Base-by-base conservation (phyloP, 176 grass and related monocot species). In the Triticum timopheevii region DNA sequence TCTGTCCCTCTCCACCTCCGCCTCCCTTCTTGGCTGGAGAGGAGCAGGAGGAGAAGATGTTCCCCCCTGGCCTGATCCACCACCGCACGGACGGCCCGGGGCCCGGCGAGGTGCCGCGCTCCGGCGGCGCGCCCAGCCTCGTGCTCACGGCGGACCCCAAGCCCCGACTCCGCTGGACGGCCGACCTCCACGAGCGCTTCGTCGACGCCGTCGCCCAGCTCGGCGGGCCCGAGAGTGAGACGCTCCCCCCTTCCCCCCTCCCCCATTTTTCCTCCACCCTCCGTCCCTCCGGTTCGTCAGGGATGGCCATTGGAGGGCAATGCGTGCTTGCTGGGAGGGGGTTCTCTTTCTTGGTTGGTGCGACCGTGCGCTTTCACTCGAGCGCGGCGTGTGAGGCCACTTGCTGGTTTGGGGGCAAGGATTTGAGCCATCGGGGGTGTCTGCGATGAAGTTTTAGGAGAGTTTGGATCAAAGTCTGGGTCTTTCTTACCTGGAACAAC, bases 121-220 rank as follows among this genome's bases (percentile, higher is more conserved):
- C 61, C 38, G 80, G 62, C 31, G 44, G 80, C 23, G 88, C 90
- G 49, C 97, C 94, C 50, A 99, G 90, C 87, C 90, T 97, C 5
- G 94, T 96, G 81, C 92, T 97, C 20, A 99, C 94, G 36, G 94
- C 94, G 28, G 94, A 99, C 90, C 97, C 94, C 66, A 97, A 99
- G 89, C 97, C 92, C 23, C 81, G 97, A 0, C 92, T 99, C 38
- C 90, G 97, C 8, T 97, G 97, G 97, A 99, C 90, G n/a, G 89
- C 87, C 47, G 97, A 99, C 87, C 94, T 99, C 79, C 97, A 99
- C 54, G 97, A 99, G 83, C 94, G 97, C 77, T 99, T 99, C 87
- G 94, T 97, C 83, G 94, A 99, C 85, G 97, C 94, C 72, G 94
- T 99, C 77, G 90, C 97, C 44, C 97, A 99, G 94, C 97, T 99